Evolutionary conservation across 257 asterid genomes (phyloP).

Genomic region (Solanum peruvianum): DNA sequence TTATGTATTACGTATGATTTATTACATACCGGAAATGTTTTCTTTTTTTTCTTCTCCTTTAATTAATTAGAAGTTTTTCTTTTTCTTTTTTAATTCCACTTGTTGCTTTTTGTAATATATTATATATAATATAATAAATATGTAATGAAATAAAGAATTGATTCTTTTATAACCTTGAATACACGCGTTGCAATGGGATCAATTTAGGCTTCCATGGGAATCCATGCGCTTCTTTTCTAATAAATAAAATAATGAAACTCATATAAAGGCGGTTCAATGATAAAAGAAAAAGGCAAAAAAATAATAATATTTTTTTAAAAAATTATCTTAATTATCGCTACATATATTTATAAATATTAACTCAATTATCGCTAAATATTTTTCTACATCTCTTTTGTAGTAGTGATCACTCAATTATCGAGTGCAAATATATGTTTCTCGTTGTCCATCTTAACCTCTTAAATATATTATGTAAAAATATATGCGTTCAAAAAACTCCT

Average conservation of each 20-base stretch:
- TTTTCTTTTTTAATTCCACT: background rate
- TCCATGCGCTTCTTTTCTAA: background rate
- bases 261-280: background rate
- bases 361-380: no score
- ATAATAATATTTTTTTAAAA: no score
- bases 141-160: background rate
- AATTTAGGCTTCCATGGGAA: background rate
- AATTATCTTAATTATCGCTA: no score
- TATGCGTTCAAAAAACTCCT: background rate
- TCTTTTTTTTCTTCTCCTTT: background rate
- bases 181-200: background rate
- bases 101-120: background rate
- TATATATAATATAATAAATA: background rate
- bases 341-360: no score
- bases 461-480: no score
- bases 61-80: background rate
- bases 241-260: background rate
- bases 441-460: background rate
- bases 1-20: background rate
- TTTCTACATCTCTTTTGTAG: background rate
- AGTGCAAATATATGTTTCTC: background rate
- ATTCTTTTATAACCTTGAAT: background rate
- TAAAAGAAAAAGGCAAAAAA: no score
- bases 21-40: constrained; percentile 1
- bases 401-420: background rate